phyloP scores from a whole-genome alignment of 2,329 filamentous ascomycete species.

The Claviceps maximensis region DNA sequence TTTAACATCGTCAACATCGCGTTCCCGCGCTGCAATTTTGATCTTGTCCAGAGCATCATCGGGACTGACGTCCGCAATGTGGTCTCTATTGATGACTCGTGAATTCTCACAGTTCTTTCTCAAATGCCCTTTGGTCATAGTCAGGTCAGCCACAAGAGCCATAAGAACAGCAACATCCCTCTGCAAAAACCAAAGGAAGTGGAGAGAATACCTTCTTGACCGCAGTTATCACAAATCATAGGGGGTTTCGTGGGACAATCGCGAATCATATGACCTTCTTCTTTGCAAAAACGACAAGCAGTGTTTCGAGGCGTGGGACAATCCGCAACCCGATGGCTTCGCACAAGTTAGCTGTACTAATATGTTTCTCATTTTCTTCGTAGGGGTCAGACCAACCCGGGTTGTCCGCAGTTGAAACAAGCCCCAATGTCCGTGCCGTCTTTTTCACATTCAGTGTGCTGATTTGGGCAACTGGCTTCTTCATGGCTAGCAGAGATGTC shows the following conservation, averaged over 20 bases:
- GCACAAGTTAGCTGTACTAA: constrained; percentile 3
- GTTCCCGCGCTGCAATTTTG: constrained; percentile 33
- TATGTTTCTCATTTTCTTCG: neutral
- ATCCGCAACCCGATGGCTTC: constrained; percentile 20
- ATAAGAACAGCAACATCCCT: neutral
- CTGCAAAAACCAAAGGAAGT: too few relatives aligned
- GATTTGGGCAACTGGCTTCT: constrained; percentile 4
- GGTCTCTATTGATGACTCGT: constrained; percentile 41
- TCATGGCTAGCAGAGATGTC: constrained; percentile 4
- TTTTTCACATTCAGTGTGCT: constrained; percentile 1
- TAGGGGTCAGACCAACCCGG: constrained; percentile 16
- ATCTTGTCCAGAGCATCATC: constrained; percentile 49
- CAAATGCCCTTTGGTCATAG: constrained; percentile 34
- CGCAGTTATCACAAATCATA: constrained; percentile 46
- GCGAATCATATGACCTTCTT: constrained; percentile 39
- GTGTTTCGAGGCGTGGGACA: constrained; percentile 21
- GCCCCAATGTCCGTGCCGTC: constrained; percentile 14
- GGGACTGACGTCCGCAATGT: constrained; percentile 32
- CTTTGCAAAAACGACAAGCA: constrained; percentile 32
- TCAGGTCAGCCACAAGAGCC: constrained; percentile 11
- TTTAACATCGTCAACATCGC: constrained; percentile 51
- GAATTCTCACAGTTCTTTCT: constrained; percentile 43
- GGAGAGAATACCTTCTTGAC: constrained; percentile 37
- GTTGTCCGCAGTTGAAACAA: constrained; percentile 25
- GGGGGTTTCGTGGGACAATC: constrained; percentile 51